Conservation (phyloP, 306 rosid genomes). For the Aeschynomene evenia region DNA sequence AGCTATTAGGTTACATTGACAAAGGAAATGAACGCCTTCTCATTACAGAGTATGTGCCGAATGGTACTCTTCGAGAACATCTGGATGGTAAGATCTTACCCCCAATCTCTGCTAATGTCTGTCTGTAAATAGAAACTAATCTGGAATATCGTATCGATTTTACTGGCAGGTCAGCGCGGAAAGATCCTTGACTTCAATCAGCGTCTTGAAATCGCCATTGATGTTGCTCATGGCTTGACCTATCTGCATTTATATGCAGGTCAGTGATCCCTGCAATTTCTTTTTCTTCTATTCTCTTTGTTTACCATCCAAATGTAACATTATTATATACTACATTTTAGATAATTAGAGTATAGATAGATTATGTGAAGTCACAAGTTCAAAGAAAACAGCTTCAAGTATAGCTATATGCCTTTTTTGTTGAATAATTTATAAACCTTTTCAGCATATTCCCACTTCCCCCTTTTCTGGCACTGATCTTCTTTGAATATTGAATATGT, state of each 20-base stretch:
- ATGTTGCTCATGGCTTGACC: constrained; percentile 95
- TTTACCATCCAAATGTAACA: constrained; percentile 12
- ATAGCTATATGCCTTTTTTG: neutral
- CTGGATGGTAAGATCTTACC: constrained; percentile 74
- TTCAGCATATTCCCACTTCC: neutral
- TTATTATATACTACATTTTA: constrained; percentile 9
- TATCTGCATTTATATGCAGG: constrained; percentile 92
- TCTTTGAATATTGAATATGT: neutral
- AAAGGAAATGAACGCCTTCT: constrained; percentile 84
- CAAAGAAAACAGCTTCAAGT: neutral
- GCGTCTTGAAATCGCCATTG: constrained; percentile 93
- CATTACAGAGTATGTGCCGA: constrained; percentile 83
- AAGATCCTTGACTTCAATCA: constrained; percentile 87
- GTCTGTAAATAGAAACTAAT: constrained; percentile 15
- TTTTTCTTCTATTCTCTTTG: constrained; percentile 23
- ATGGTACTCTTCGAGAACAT: constrained; percentile 94
- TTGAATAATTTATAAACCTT: constrained; percentile 13
- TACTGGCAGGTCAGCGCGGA: constrained; percentile 67
- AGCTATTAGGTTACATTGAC: constrained; percentile 81
- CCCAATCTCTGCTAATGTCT: constrained; percentile 17
- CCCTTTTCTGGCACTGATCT: neutral
- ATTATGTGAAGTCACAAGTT: constrained; percentile 17
- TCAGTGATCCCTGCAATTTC: constrained; percentile 35
- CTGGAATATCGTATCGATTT: constrained; percentile 23
- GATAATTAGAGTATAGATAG: neutral